Evolutionary conservation across 2,329 filamentous ascomycete species (phyloP), one percentile per base, ranked within the genome.

Genomic region (Dichotomopilus funicola): DNA sequence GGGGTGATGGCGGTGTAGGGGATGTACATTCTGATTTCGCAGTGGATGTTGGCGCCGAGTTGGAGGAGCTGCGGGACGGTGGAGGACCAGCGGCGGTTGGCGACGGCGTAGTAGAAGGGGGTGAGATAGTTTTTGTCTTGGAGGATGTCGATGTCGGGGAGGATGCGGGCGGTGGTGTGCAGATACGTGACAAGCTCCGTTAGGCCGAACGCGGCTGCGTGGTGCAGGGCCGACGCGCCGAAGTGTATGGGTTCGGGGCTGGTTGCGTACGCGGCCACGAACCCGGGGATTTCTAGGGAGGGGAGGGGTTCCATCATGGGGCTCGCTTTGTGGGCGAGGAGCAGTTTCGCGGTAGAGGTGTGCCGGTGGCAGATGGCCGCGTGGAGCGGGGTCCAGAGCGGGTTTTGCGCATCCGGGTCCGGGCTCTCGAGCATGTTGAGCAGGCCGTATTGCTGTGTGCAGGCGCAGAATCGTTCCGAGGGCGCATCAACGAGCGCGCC

Each of bases 41-140:
- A 51, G 49, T 68, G 52, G 48, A 68, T 61, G 53, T 66, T 53
- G 27, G 65, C 66, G 35, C 65, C 65, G 33, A 55, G 63, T 8
- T 60, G 43, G 12, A 65, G 58, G n/a, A 68, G 61, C 6, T 63
- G 52, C 0, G 64, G 58, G 3, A 67, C 42, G 9, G 64, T 66
- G 8, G 61, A 54, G 31, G 58, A 49, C 64, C 65, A 68, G 1
- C 56, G 61, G 10, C 60, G 57, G 49, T 58, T 51, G 27, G 60
- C 60, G 44, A 64, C 65, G 34, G 66, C 66, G 48, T 65, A 59
- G 43, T 67, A 68, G n/a, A 68, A 58, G 4, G 66, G 65, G 4
- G 60, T 61, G 47, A 52, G 51, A 7, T 55, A 37, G 51, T 68
- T 64, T 9, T 49, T 43, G 3, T 58, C 43, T 43, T 67, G 62